Base-by-base conservation (phyloP, 768 basidiomycete genomes). In the Asterophora lycoperdoides region DNA sequence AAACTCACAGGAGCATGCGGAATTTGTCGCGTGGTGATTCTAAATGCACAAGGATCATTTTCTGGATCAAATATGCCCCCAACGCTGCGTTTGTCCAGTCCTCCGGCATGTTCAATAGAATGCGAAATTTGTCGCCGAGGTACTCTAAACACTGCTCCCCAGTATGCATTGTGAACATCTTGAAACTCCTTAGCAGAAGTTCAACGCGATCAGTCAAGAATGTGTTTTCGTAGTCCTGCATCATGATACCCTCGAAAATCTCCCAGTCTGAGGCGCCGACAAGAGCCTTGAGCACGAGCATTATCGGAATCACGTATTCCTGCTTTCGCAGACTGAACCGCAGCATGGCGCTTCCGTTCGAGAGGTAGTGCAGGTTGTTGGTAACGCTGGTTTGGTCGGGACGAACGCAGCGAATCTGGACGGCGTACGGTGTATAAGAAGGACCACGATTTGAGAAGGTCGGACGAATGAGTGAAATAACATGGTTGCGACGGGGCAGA, bases 151-250 rank as follows among this genome's bases (percentile, higher is more conserved):
- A 96, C 65, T 95, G 89, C 34, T 87, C 81, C 14, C 90, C 87
- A 3, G 92, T 96, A 58, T 83, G 80, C 55, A 99, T 74, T 32
- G 78, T 83, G 68, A 90, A 98, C 66, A 81, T 84, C 70, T 98
- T 98, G 79, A 95, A 98, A 59, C 92, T 93, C 46, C 96, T 81
- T 28, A 99, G 71, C 15, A 99, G 73, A 6, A 98, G 72, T 68
- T 99, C 96, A 29, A 98, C 90, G 40, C 96, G 90, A 66, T 98
- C 96, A 5, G 93, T 94, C 67, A 99, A 70, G 71, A 98, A 98
- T 0, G 96, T 98, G 65, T 99, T 93, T 34, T 89, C 84, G 64
- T 93, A 93, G 63, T 98, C 96, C 60, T 92, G 85, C 86, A 97
- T 96, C 62, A 95, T 85, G 61, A 99, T 77, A 17, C 92, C 89